Evolutionary conservation across 75 land plant genomes (phyloP).

Genomic region (Azolla pinnata): DNA sequence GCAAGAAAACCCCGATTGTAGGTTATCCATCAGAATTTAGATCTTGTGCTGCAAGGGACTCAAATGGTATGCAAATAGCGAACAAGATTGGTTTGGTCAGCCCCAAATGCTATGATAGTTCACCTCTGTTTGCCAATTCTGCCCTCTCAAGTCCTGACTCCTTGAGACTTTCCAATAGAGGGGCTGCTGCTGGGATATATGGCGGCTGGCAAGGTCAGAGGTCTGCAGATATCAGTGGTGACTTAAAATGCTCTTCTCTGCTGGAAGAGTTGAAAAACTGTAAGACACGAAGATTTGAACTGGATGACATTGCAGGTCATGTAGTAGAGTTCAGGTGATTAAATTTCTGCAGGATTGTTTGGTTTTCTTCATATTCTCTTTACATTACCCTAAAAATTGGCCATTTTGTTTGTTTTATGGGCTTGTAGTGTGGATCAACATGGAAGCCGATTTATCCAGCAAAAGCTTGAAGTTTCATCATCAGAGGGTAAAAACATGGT

Average conservation of each 20-base stretch:
- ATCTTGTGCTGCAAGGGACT: conserved; percentile 18
- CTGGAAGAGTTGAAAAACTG: conserved; percentile 86
- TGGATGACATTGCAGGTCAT: conserved; percentile 85
- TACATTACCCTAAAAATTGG: not conserved
- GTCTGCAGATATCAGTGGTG: conserved; percentile 37
- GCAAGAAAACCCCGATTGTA: conserved; percentile 17
- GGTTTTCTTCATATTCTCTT: not conserved
- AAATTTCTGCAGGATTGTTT: not conserved
- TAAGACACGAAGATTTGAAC: conserved; percentile 62
- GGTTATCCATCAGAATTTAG: conserved; percentile 41
- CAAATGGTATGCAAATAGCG: conserved; percentile 28
- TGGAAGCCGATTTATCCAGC: conserved; percentile 98
- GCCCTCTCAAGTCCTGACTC: conserved; percentile 52
- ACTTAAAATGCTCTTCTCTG: conserved; percentile 46
- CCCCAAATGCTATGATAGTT: conserved; percentile 48
- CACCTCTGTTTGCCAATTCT: conserved; percentile 51
- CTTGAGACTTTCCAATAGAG: conserved; percentile 30
- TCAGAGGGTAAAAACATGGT: conserved; percentile 79
- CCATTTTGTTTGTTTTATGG: conserved; percentile 22
- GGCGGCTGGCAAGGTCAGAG: conserved; percentile 67
- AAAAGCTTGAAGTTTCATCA: conserved; percentile 72
- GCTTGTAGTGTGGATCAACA: conserved; percentile 94
- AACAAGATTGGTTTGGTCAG: conserved; percentile 31
- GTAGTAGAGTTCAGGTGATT: conserved; percentile 88
- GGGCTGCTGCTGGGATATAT: conserved; percentile 22